Evolutionary conservation across 768 basidiomycete species (phyloP).

Genomic region (Dioszegia aurantiaca): DNA sequence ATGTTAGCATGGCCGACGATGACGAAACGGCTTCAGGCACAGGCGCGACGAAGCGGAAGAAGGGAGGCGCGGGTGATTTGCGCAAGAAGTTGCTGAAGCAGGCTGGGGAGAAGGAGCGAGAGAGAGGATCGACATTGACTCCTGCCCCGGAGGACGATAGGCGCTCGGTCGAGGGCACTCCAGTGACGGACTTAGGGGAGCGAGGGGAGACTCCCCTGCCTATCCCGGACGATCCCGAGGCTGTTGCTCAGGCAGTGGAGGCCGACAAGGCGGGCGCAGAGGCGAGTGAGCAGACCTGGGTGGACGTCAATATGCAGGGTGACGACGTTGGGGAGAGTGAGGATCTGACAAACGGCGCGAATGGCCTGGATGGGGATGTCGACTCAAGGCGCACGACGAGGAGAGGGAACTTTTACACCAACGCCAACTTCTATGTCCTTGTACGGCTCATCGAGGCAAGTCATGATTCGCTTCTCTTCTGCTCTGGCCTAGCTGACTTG

Average conservation of each 20-base stretch:
- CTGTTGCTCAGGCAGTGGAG: conserved; percentile 46
- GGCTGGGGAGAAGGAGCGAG: conserved; percentile 61
- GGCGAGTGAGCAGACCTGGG: conserved; percentile 52
- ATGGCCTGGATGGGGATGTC: conserved; percentile 13
- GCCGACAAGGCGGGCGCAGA: conserved; percentile 46
- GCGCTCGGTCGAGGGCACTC: conserved; percentile 47
- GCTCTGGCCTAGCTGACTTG: not conserved
- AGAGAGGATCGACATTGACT: conserved; percentile 33
- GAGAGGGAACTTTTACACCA: conserved; percentile 68
- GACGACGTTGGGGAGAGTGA: not conserved
- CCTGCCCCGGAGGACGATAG: conserved; percentile 35
- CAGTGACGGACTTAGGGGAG: conserved; percentile 31
- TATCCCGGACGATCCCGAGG: conserved; percentile 41
- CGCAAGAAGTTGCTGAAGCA: conserved; percentile 77
- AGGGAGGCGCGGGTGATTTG: conserved; percentile 61
- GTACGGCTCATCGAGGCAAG: conserved; percentile 81
- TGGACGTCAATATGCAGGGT: conserved; percentile 41
- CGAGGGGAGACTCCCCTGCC: conserved; percentile 44
- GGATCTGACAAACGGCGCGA: not conserved
- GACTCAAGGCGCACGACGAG: conserved; percentile 24
- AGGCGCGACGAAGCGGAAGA: conserved; percentile 17
- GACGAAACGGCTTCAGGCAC: conserved; percentile 32
- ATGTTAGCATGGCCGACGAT: conserved; percentile 53
- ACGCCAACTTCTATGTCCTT: conserved; percentile 88
- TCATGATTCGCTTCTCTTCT: conserved; percentile 14